Evolutionary conservation across 2,329 filamentous ascomycete species (phyloP), one percentile per base, ranked within the genome.

Genomic region (Ilyonectria destructans): DNA sequence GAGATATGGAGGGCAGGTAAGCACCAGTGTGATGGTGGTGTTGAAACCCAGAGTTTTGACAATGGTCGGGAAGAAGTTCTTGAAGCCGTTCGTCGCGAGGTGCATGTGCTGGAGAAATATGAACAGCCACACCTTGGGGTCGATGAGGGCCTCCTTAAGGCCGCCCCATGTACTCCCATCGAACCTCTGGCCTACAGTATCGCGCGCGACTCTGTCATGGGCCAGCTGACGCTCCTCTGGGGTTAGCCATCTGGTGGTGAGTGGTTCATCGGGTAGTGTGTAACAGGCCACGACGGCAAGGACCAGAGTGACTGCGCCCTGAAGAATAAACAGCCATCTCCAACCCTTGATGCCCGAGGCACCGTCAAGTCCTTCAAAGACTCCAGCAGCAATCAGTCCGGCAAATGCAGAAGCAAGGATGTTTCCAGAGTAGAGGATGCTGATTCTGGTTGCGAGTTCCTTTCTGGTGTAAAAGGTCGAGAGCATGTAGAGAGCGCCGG

Each of bases 311-410:
- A 75, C 83, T 2, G 83, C 81, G 13, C 5, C 90, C 76, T 92
- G 89, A 23, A 92, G 87, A 45, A 92, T 90, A 79, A 92, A 92
- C 0, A 92, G 82, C 70, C 77, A 78, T 21, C 70, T 70, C 77
- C 77, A 78, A 6, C 74, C 75, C 6, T 62, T 62, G 6, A 77
- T 62, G 3, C 72, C 69, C 4, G 56, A 55, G 17, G 56, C 61
- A 4, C 75, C 74, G 10, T 71, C 71, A 10, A 77, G 66, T 0
- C 68, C 59, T 1, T 31, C 74, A 31, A 84, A 82, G 15, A 83
- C 80, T 2, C 79, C 82, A 0, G 82, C 80, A 2, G 81, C 82
- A 54, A 86, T 82, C 13, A 85, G 76, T 4, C 83, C 82, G 0
- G 79, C 79, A 59, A 85, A 84, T 6, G 80, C 79, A 1, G 70